Evolutionary conservation across 345 rosid species (phyloP).

Genomic region (Brassica napus): DNA sequence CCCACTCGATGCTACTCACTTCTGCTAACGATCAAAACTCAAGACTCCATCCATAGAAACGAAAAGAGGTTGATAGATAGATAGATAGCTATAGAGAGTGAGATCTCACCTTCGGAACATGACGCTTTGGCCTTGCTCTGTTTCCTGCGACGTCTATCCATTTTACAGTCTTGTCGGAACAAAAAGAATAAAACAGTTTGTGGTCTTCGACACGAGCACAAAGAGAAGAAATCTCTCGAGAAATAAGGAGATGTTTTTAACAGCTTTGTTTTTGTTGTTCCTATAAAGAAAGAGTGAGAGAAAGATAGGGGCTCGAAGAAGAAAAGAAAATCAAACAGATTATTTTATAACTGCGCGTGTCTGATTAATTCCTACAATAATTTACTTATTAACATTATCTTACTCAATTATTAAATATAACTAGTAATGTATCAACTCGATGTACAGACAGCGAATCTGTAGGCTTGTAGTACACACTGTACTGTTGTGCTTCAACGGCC

Average conservation of each 20-base stretch:
- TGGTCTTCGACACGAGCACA: background rate
- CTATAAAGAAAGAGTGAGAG: background rate
- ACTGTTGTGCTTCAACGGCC: constrained; percentile 30
- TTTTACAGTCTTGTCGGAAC: constrained; percentile 21
- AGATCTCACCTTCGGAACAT: constrained; percentile 63
- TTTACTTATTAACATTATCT: constrained; percentile 18
- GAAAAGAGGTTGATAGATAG: background rate
- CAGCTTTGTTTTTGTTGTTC: background rate
- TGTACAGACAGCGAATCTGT: constrained; percentile 27
- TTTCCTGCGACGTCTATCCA: constrained; percentile 77
- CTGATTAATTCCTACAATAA: constrained; percentile 24
- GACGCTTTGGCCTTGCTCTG: constrained; percentile 50
- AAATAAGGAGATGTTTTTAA: background rate
- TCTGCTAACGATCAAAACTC: constrained; percentile 44
- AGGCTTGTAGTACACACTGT: constrained; percentile 16
- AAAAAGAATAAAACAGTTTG: background rate
- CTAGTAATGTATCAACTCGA: background rate
- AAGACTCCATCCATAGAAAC: background rate
- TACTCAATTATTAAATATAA: constrained; percentile 8
- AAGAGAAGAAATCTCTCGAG: background rate
- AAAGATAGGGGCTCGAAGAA: constrained; percentile 26
- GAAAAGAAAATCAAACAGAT: constrained; percentile 36
- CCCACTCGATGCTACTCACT: constrained; percentile 95
- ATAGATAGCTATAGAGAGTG: background rate
- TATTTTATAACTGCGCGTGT: constrained; percentile 42